Percentiles rank a stretch among this genome's conserved stretches.
These are phyloP conservation scores for Atractiella rhizophila DNA, from an alignment of 768 basidiomycete genomes.

Conservation along the genomic window DNA sequence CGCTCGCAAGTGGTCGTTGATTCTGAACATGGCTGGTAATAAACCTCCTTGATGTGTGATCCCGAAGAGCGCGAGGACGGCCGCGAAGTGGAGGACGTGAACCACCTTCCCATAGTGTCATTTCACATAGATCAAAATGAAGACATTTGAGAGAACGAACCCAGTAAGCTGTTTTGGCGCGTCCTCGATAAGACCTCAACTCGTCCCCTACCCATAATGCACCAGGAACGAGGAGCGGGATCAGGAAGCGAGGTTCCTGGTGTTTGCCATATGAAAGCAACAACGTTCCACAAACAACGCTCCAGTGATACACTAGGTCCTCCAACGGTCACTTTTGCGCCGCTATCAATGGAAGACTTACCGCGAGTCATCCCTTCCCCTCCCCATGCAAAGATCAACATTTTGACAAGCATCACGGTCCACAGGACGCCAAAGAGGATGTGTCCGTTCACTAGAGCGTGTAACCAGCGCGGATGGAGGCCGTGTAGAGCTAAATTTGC, in stretches of 20 bases:
- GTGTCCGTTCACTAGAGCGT: slow-evolving; percentile 10
- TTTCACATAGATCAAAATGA: too few relatives aligned
- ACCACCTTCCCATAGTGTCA: not conserved
- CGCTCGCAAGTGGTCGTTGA: slow-evolving; percentile 1
- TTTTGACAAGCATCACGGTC: not conserved
- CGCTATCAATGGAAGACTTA: not conserved
- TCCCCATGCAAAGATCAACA: not conserved
- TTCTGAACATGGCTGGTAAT: slow-evolving; percentile 1
- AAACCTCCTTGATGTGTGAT: slow-evolving; percentile 14
- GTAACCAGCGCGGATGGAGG: slow-evolving; percentile 11
- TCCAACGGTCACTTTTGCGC: not conserved
- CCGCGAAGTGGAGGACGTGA: slow-evolving; percentile 4
- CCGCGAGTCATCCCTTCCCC: not conserved
- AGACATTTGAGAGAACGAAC: slow-evolving; percentile 1
- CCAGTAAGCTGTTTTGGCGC: not conserved
- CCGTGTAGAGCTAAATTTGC: slow-evolving; percentile 14
- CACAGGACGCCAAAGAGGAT: slow-evolving; percentile 8
- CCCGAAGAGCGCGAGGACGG: slow-evolving; percentile 9
- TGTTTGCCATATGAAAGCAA: slow-evolving; percentile 13
- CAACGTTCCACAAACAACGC: not conserved
- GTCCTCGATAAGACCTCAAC: rapidly evolving
- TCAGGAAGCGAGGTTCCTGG: slow-evolving; percentile 16
- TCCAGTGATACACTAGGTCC: slow-evolving; percentile 1
- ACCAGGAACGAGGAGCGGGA: slow-evolving; percentile 12
- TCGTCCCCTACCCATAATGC: not conserved